phyloP scores from a whole-genome alignment of 1,284 basidiomycete species.

The Papiliotrema nemorosa region DNA sequence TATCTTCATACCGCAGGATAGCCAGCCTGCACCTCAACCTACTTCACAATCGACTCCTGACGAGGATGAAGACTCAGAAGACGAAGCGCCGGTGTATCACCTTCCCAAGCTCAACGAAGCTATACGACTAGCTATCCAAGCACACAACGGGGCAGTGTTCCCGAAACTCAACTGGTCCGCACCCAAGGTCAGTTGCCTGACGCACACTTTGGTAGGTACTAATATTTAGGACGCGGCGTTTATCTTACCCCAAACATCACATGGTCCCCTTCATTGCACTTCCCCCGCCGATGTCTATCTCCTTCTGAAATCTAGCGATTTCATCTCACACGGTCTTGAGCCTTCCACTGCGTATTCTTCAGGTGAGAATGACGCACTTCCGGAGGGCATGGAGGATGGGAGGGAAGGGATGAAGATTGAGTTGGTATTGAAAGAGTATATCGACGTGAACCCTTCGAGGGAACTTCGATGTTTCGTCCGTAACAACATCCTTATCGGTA shows the following conservation, averaged over 20 bases:
- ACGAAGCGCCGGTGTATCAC: slow-evolving; percentile 50
- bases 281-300: slow-evolving; percentile 88
- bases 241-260: slow-evolving; percentile 72
- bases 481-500: slow-evolving; percentile 65
- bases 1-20: slow-evolving; percentile 58
- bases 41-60: slow-evolving; percentile 31
- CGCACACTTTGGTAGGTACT: too few relatives aligned
- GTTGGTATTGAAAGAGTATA: slow-evolving; percentile 90
- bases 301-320: slow-evolving; percentile 88
- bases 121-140: slow-evolving; percentile 65
- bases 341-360: slow-evolving; percentile 42
- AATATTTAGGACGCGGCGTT: slow-evolving; percentile 89
- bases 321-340: slow-evolving; percentile 75
- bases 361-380: slow-evolving; percentile 31
- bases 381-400: background rate
- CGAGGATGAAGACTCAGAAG: slow-evolving; percentile 1
- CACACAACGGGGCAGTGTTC: slow-evolving; percentile 75
- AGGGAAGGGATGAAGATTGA: slow-evolving; percentile 62
- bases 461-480: slow-evolving; percentile 87
- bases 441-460: slow-evolving; percentile 73
- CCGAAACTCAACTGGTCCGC: slow-evolving; percentile 94
- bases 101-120: slow-evolving; percentile 67
- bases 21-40: slow-evolving; percentile 20
- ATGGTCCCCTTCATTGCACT: slow-evolving; percentile 78
- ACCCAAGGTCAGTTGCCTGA: slow-evolving; percentile 68